Percentiles rank a stretch among this genome's conserved stretches.
phyloP scores from a whole-genome alignment of 2,329 filamentous ascomycete genomes.

The Penicillium paneum region DNA sequence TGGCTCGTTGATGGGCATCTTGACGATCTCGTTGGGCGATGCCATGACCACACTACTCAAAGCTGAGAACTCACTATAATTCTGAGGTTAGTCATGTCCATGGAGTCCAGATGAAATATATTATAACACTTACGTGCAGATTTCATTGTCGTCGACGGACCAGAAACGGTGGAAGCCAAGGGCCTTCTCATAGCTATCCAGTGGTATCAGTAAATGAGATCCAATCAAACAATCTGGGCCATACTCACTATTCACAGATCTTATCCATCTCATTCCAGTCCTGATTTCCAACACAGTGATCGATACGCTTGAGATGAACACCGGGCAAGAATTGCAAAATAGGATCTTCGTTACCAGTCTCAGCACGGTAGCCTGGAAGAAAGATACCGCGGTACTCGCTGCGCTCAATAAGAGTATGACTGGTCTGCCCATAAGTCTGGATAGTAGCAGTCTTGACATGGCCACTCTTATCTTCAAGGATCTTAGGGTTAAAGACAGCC shows the following conservation, averaged over 20 bases:
- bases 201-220: conserved; percentile 3
- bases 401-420: conserved; percentile 82
- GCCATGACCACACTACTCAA: conserved; percentile 89
- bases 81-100: not conserved
- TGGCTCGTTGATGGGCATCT: conserved; percentile 98
- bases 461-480: conserved; percentile 61
- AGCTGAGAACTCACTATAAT: conserved; percentile 69
- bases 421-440: conserved; percentile 90
- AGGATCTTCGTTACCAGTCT: conserved; percentile 46
- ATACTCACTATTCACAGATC: conserved; percentile 56
- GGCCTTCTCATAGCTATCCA: conserved; percentile 71
- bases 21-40: conserved; percentile 77
- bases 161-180: conserved; percentile 96
- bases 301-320: conserved; percentile 70
- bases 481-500: conserved; percentile 49
- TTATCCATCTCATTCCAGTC: conserved; percentile 84
- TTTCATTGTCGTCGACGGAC: conserved; percentile 90
- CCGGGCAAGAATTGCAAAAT: conserved; percentile 54
- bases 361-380: conserved; percentile 73
- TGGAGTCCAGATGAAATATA: too few relatives aligned
- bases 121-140: conserved; percentile 59
- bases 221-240: too few relatives aligned
- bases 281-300: conserved; percentile 97
- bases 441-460: conserved; percentile 73
- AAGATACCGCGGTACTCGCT: conserved; percentile 69